Evolutionary conservation across 331 rosid species (phyloP).

Genomic region (Quercus lobata): DNA sequence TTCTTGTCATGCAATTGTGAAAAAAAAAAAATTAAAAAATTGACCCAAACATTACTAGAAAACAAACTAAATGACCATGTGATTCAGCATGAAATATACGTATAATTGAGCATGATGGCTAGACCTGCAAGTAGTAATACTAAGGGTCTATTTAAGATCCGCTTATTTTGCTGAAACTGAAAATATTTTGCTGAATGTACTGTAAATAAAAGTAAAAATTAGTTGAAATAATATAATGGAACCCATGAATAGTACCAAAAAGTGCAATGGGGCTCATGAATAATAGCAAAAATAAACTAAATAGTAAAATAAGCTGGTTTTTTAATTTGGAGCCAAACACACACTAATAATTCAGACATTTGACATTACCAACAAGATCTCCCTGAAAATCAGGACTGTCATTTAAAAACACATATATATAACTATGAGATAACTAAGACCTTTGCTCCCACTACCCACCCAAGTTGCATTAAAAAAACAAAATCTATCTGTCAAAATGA

Average conservation of each 20-base stretch:
- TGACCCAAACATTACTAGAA: not conserved
- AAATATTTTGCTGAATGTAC: too few relatives aligned
- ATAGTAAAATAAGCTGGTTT: too few relatives aligned
- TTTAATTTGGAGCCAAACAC: too few relatives aligned
- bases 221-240: fast-evolving
- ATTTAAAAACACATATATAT: not conserved
- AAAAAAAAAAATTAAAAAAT: too few relatives aligned
- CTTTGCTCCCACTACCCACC: slow-evolving; percentile 27
- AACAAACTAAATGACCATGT: slow-evolving; percentile 5
- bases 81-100: not conserved
- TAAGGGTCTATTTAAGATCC: fast-evolving
- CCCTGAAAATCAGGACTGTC: slow-evolving; percentile 19
- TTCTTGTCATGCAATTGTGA: too few relatives aligned
- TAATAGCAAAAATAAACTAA: too few relatives aligned
- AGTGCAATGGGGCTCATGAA: fast-evolving
- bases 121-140: not conserved
- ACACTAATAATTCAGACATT: not conserved
- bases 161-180: too few relatives aligned
- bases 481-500: not conserved
- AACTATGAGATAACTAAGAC: not conserved
- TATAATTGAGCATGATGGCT: not conserved
- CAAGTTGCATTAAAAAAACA: slow-evolving; percentile 9
- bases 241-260: too few relatives aligned
- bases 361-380: slow-evolving; percentile 8
- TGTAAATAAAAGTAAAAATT: too few relatives aligned